Conservation (phyloP, 768 basidiomycete species). For the Suillus tomentosus region DNA sequence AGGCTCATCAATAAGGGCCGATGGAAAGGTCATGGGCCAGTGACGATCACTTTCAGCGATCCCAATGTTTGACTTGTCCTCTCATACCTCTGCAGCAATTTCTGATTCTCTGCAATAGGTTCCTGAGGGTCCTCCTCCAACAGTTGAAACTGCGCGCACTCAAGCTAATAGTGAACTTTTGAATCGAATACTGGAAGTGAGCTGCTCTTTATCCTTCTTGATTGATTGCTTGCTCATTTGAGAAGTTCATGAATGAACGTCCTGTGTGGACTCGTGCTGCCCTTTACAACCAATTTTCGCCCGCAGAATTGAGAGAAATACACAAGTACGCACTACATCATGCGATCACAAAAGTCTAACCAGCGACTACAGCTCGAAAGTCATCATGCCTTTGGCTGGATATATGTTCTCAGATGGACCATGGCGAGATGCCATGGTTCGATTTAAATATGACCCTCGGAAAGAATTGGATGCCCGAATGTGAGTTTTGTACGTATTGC, state of each 20-base stretch:
- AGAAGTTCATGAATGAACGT: constrained; percentile 70
- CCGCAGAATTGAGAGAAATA: constrained; percentile 68
- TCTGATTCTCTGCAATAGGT: constrained; percentile 40
- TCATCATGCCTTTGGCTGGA: constrained; percentile 74
- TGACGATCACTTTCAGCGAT: constrained; percentile 69
- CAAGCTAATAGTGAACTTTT: constrained; percentile 58
- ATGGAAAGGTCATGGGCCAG: constrained; percentile 84
- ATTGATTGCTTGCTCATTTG: constrained; percentile 20
- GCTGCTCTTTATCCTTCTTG: constrained; percentile 8
- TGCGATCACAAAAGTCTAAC: background rate
- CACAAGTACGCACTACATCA: constrained; percentile 58
- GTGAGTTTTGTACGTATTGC: constrained; percentile 45
- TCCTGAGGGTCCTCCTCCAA: constrained; percentile 63
- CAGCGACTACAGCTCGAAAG: constrained; percentile 62
- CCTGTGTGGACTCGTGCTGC: constrained; percentile 91
- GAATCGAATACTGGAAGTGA: constrained; percentile 55
- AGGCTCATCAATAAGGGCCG: constrained; percentile 83
- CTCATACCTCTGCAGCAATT: constrained; percentile 6
- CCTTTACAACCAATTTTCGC: constrained; percentile 78
- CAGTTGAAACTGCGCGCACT: constrained; percentile 60
- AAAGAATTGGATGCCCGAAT: constrained; percentile 70
- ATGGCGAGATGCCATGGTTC: constrained; percentile 87
- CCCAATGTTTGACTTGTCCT: constrained; percentile 35
- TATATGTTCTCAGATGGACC: constrained; percentile 95
- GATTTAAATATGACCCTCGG: constrained; percentile 89